Conservation (phyloP, 2,329 filamentous ascomycete genomes). For the Botryosphaeria dothidea region DNA sequence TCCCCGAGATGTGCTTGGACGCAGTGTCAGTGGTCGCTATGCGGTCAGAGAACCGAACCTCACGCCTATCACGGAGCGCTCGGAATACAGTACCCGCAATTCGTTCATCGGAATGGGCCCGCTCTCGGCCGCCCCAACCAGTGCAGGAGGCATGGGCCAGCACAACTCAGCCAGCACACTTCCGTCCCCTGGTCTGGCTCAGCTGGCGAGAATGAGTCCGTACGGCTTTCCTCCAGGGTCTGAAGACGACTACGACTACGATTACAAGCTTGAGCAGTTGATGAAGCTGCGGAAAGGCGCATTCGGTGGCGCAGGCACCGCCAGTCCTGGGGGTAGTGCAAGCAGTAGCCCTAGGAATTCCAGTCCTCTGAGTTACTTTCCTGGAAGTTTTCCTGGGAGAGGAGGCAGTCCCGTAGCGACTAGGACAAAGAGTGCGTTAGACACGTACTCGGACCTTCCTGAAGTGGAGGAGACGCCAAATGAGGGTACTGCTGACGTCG, state of each 20-base stretch:
- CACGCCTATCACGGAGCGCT: constrained; percentile 93
- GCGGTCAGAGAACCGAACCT: constrained; percentile 79
- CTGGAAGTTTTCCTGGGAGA: not conserved
- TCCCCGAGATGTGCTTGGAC: constrained; percentile 61
- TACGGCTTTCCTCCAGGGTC: constrained; percentile 52
- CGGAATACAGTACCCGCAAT: constrained; percentile 94
- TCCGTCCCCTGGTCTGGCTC: constrained; percentile 72
- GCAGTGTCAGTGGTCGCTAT: constrained; percentile 68
- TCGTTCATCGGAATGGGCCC: constrained; percentile 74
- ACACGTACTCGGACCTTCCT: not conserved
- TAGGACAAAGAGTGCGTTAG: constrained; percentile 10
- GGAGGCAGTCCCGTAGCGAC: constrained; percentile 13
- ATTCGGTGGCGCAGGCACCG: constrained; percentile 66
- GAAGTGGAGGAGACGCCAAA: constrained; percentile 12
- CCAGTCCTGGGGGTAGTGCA: constrained; percentile 52
- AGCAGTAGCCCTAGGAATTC: constrained; percentile 38
- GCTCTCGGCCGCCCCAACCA: constrained; percentile 40
- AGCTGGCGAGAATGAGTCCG: constrained; percentile 63
- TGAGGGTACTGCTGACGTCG: not conserved
- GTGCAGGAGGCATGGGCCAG: not conserved
- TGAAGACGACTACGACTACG: constrained; percentile 61
- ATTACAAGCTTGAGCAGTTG: constrained; percentile 73
- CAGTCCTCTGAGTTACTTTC: constrained; percentile 23
- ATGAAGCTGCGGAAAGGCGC: constrained; percentile 72
- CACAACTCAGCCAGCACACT: constrained; percentile 47